Base-by-base conservation (phyloP, 768 basidiomycete genomes). In the Termitomyces sp. region DNA sequence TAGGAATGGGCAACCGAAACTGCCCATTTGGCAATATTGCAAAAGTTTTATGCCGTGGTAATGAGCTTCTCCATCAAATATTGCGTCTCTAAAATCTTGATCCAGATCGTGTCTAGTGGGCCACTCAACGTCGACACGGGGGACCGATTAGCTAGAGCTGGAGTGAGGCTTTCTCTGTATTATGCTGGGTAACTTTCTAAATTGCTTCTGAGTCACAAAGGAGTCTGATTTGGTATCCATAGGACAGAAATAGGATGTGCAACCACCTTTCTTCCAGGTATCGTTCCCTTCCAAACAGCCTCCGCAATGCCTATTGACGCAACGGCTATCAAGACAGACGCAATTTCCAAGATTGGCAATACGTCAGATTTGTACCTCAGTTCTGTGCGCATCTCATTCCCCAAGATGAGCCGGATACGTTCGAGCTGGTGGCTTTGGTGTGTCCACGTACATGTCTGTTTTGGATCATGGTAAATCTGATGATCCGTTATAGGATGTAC, bases 141-240 rank as follows among this genome's bases (percentile, higher is more conserved):
- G 35, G 19, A 56, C 9, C 35, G 32, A 51, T 61, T 32, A 60
- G 64, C 11, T 52, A 56, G 7, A 42, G 45, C 11, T 47, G 58
- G 16, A 50, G 41, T 25, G 43, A 59, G 25, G 42, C 62, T 52
- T 42, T 55, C 19, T 46, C 59, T 64, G 17, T 51, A 61, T 37
- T 30, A 17, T 30, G 40, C 55, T 17, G 39, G 32, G 19, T 39
- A 27, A 3, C 19, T 3, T 37, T 34, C 17, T 4, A 2, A n/a
- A 11, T n/a, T 9, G 10, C 30, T 49, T 49, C 5, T 19, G 8
- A 0, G 7, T 3, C 21, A 17, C 19, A 17, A 3, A 49, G 14
- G 21, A 49, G 11, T 14, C 19, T 19, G 8, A 39, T 28, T 11
- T 12, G 14, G 11, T 12, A 5, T 30, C 21, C 10, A 25, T 17